phyloP scores from a whole-genome alignment of 345 rosid species.

The Gossypium anomalum region DNA sequence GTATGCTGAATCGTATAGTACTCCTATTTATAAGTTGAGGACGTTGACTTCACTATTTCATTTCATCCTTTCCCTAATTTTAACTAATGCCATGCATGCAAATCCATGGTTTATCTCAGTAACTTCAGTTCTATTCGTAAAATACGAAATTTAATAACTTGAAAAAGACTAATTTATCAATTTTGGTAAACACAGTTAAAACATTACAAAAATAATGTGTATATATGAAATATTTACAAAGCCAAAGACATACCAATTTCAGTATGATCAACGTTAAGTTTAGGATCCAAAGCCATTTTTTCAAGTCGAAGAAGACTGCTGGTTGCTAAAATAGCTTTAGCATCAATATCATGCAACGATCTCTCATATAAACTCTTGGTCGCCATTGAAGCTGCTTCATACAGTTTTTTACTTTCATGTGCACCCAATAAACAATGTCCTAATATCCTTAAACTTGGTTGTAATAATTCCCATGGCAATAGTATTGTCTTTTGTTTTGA shows the following conservation, averaged over 20 bases:
- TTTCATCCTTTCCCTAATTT: no score
- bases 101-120: no score
- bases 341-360: slow-evolving; percentile 55
- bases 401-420: slow-evolving; percentile 28
- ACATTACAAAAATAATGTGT: background rate
- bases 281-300: slow-evolving; percentile 41
- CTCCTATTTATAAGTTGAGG: no score
- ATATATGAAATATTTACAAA: slow-evolving; percentile 11
- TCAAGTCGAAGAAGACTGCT: slow-evolving; percentile 57
- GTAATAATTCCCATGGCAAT: slow-evolving; percentile 78
- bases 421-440: slow-evolving; percentile 71
- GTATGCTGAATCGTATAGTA: fast-evolving
- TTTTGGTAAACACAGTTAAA: no score
- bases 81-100: no score
- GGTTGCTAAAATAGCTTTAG: slow-evolving; percentile 67
- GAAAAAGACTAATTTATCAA: no score
- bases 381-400: slow-evolving; percentile 43
- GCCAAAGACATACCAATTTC: slow-evolving; percentile 41
- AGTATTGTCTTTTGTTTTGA: slow-evolving; percentile 38
- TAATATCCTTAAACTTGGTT: slow-evolving; percentile 64
- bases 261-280: slow-evolving; percentile 45
- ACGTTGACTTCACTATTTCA: no score
- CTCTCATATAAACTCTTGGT: slow-evolving; percentile 55
- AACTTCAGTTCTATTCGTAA: no score
- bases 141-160: no score